A percentile compares a stretch with the other conserved stretches of the same genome.
Evolutionary conservation across 768 basidiomycete species (phyloP).

Genomic region (Leccinum incarnatum): DNA sequence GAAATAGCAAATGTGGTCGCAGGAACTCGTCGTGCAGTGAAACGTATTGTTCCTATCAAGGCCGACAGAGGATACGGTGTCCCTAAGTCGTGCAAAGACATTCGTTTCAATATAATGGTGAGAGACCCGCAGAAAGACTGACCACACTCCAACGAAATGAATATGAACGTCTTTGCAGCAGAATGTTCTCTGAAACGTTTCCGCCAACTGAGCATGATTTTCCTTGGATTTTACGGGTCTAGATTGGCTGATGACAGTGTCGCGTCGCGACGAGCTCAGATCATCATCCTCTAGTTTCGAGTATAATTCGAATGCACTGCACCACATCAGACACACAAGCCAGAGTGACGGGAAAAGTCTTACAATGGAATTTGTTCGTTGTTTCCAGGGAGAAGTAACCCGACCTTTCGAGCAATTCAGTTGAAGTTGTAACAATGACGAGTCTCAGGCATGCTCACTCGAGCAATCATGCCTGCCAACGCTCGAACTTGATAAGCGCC

Average conservation of each 20-base stretch:
- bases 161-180: slow-evolving; percentile 34
- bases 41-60: slow-evolving; percentile 29
- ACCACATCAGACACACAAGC: neutral
- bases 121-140: slow-evolving; percentile 1
- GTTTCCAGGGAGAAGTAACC: slow-evolving; percentile 39
- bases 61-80: slow-evolving; percentile 47
- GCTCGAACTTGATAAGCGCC: slow-evolving; percentile 47
- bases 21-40: slow-evolving; percentile 30
- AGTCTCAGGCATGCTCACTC: slow-evolving; percentile 20
- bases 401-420: slow-evolving; percentile 31
- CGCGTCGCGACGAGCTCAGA: slow-evolving; percentile 4
- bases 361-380: slow-evolving; percentile 41
- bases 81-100: slow-evolving; percentile 30
- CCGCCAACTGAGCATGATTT: slow-evolving; percentile 21
- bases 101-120: neutral
- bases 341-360: neutral
- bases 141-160: slow-evolving; percentile 49
- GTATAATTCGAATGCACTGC: slow-evolving; percentile 40
- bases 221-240: slow-evolving; percentile 9
- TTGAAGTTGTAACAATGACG: neutral
- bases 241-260: slow-evolving; percentile 10
- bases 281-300: slow-evolving; percentile 13
- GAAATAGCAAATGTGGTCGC: slow-evolving; percentile 39
- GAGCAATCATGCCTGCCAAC: slow-evolving; percentile 44
- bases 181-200: slow-evolving; percentile 36